Evolutionary conservation across 1,139 yeast species (phyloP).

Genomic region (Candida sanyaensis): DNA sequence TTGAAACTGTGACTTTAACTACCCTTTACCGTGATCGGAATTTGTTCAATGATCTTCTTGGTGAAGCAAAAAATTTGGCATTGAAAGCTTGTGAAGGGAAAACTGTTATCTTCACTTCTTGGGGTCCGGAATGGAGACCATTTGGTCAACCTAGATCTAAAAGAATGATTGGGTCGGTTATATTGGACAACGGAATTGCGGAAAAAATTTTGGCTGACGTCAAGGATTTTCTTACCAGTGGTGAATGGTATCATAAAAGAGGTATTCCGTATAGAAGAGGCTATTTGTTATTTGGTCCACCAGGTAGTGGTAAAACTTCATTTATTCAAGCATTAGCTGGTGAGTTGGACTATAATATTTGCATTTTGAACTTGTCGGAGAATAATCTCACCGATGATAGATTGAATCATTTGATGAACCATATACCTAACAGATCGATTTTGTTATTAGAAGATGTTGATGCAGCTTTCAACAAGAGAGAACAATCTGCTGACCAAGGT

Average conservation of each 20-base stretch:
- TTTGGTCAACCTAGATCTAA: constrained; percentile 95
- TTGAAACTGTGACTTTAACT: constrained; percentile 91
- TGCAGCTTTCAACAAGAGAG: constrained; percentile 88
- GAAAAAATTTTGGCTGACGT: constrained; percentile 71
- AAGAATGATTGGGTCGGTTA: constrained; percentile 81
- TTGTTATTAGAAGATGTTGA: constrained; percentile 89
- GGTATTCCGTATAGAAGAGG: constrained; percentile 98
- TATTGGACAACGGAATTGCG: constrained; percentile 74
- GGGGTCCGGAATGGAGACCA: constrained; percentile 99
- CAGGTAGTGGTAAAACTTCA: constrained; percentile 96
- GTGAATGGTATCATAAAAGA: constrained; percentile 90
- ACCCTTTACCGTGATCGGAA: constrained; percentile 82
- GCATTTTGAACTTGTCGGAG: constrained; percentile 88
- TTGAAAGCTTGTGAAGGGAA: constrained; percentile 86
- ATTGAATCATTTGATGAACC: constrained; percentile 92
- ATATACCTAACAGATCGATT: constrained; percentile 87
- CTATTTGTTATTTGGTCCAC: constrained; percentile 92
- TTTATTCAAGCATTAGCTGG: constrained; percentile 97
- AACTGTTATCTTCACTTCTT: constrained; percentile 89
- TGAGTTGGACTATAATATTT: constrained; percentile 91
- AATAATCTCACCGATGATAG: constrained; percentile 92
- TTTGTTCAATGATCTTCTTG: constrained; percentile 69
- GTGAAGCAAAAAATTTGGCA: constrained; percentile 85
- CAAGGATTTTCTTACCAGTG: constrained; percentile 72
- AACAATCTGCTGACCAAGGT: constrained; percentile 75